Percentiles rank a stretch among this genome's conserved stretches.
These are phyloP conservation scores for Ascochyta koolunga DNA, from an alignment of 2,329 filamentous ascomycete species.

Conservation along the genomic window DNA sequence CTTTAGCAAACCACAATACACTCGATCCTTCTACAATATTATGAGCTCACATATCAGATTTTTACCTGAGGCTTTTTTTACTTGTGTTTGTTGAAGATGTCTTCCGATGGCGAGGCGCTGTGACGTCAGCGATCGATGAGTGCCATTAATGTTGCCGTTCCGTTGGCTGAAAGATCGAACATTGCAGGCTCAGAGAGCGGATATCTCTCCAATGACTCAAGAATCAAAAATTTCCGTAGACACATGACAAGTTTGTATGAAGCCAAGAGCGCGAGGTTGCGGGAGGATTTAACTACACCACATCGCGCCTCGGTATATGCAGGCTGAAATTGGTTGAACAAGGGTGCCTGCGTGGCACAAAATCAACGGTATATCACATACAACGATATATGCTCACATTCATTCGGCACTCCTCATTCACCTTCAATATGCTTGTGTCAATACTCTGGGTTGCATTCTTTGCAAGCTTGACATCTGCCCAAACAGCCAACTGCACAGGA, in stretches of 20 bases:
- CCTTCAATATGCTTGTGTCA: not conserved
- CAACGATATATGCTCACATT: not conserved
- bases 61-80: no score
- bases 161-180: no score
- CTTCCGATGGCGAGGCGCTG: no score
- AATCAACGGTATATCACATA: not conserved
- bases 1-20: no score
- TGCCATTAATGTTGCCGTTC: no score
- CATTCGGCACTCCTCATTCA: not conserved
- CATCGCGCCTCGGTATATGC: not conserved
- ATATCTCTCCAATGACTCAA: not conserved
- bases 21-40: no score
- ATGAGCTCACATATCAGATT: no score
- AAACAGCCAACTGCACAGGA: constrained; percentile 3
- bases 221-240: not conserved
- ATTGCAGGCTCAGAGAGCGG: no score
- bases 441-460: not conserved
- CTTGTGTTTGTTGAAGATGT: no score
- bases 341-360: not conserved
- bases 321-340: not conserved
- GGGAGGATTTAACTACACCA: not conserved
- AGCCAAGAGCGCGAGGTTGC: not conserved
- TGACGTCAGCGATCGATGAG: no score
- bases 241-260: not conserved
- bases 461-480: not conserved